Conservation (phyloP, 2,329 filamentous ascomycete genomes). For the Cladosporium sphaerospermum region DNA sequence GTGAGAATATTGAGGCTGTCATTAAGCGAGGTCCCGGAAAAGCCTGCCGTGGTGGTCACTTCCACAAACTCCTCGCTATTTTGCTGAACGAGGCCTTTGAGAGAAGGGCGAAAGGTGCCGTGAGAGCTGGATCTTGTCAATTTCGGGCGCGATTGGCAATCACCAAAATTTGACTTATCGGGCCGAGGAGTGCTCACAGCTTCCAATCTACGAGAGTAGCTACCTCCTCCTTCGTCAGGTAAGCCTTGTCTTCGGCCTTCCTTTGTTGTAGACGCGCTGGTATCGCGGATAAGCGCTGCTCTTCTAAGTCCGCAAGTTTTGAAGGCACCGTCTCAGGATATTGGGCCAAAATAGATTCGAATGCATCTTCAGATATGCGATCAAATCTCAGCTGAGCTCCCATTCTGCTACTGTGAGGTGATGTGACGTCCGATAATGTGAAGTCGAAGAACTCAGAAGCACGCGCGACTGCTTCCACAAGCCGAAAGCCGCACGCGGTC, state of each 20-base stretch:
- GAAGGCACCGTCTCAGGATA: conserved; percentile 23
- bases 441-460: no score
- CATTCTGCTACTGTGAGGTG: neutral
- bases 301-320: conserved; percentile 52
- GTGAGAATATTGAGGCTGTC: conserved; percentile 46
- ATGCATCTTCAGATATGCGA: conserved; percentile 18
- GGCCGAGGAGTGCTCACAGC: conserved; percentile 47
- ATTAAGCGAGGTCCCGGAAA: conserved; percentile 28
- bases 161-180: no score
- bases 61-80: conserved; percentile 50
- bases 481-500: no score
- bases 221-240: conserved; percentile 53
- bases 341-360: conserved; percentile 19
- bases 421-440: no score
- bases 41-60: conserved; percentile 47
- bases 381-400: conserved; percentile 13
- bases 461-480: no score
- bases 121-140: conserved; percentile 35
- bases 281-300: conserved; percentile 53
- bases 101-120: conserved; percentile 44
- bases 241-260: conserved; percentile 25
- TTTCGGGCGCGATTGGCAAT: neutral
- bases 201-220: conserved; percentile 64
- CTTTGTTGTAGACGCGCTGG: conserved; percentile 40
- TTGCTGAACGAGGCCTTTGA: conserved; percentile 46